A percentile compares a stretch with the other conserved stretches of the same genome.
Conservation (phyloP, 2,329 filamentous ascomycete genomes). For the Cladophialophora carrionii region DNA sequence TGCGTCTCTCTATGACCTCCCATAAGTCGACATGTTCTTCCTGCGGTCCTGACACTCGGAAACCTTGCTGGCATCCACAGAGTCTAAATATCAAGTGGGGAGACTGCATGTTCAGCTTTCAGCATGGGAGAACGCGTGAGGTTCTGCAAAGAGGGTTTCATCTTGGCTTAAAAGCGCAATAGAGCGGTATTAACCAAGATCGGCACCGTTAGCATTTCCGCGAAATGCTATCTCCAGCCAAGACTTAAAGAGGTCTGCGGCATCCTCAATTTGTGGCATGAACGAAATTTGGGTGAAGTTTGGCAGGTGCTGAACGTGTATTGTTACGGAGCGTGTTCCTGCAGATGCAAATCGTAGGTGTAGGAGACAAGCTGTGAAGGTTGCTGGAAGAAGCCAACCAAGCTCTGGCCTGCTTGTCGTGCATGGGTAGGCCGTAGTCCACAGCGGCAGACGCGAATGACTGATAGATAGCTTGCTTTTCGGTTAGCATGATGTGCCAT, state of each 20-base stretch:
- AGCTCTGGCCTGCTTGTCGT: neutral
- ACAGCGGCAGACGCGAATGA: conserved; percentile 1
- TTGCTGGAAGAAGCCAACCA: neutral
- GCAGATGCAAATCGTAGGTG: neutral
- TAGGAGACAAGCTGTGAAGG: neutral
- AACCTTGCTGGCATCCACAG: neutral
- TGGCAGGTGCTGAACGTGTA: neutral
- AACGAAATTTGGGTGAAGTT: neutral
- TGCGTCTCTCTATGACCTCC: neutral
- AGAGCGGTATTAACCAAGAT: neutral
- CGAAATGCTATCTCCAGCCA: neutral
- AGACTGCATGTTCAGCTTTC: neutral
- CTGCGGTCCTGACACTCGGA: neutral
- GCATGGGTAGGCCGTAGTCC: neutral
- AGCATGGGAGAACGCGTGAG: neutral
- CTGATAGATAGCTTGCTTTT: neutral
- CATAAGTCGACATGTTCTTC: neutral
- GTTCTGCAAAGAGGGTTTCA: neutral
- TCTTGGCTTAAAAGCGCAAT: neutral
- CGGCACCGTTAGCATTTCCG: neutral
- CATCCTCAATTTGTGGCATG: neutral
- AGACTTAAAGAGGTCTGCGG: neutral
- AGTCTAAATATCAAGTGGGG: neutral
- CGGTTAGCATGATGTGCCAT: neutral
- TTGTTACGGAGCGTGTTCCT: neutral